Evolutionary conservation across 2,329 filamentous ascomycete species (phyloP).

Genomic region (Diplodia sapinea): DNA sequence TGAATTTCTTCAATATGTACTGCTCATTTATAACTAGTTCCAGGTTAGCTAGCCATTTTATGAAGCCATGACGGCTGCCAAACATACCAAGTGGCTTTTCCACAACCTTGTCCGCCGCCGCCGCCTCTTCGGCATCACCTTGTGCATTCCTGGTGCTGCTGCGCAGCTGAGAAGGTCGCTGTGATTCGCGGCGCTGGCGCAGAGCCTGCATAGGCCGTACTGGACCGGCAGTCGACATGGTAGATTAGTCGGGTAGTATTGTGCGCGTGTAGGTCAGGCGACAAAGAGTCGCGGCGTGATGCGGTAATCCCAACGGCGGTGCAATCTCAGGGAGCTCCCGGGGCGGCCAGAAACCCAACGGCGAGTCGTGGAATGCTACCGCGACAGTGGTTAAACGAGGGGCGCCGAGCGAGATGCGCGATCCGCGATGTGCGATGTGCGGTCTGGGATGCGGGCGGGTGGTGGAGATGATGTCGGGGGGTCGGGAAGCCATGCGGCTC

Average conservation of each 20-base stretch:
- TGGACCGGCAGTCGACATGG: slow-evolving; percentile 39
- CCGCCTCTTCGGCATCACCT: slow-evolving; percentile 41
- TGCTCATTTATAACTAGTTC: slow-evolving; percentile 70
- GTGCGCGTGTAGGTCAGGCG: neutral
- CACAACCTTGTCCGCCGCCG: slow-evolving; percentile 39
- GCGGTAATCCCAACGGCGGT: neutral
- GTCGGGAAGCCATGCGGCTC: slow-evolving; percentile 15
- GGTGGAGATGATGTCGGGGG: slow-evolving; percentile 22
- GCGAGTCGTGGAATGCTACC: neutral
- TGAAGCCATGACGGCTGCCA: neutral
- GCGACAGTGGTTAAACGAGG: neutral
- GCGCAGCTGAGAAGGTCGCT: slow-evolving; percentile 44
- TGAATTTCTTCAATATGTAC: slow-evolving; percentile 84
- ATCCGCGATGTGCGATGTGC: slow-evolving; percentile 1
- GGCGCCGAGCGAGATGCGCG: neutral
- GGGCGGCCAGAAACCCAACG: neutral
- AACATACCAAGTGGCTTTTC: slow-evolving; percentile 42
- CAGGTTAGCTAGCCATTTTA: neutral
- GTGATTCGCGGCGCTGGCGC: slow-evolving; percentile 52
- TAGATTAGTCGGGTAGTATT: neutral
- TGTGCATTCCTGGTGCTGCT: slow-evolving; percentile 34
- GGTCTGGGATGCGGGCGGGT: slow-evolving; percentile 11
- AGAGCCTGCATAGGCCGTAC: slow-evolving; percentile 49
- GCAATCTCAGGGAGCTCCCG: neutral
- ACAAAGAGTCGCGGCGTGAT: slow-evolving; percentile 10